Conservation (phyloP, 805 yeast genomes). For the Wickerhamiella qilinensis region DNA sequence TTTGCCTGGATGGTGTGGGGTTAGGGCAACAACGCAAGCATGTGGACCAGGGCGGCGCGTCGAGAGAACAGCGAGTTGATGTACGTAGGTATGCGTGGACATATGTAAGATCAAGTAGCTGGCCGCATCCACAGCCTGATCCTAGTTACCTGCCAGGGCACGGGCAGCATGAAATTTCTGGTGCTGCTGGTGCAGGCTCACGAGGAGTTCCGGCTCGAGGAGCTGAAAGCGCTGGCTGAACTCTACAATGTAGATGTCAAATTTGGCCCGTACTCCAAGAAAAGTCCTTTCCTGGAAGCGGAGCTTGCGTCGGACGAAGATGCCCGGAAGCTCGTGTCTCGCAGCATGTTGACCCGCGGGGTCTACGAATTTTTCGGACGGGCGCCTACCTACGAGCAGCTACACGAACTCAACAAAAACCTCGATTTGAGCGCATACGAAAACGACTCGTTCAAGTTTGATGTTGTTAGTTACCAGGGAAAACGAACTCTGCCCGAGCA, state of each 20-base stretch:
- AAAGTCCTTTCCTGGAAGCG: slow-evolving; percentile 54
- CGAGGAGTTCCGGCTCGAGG: slow-evolving; percentile 63
- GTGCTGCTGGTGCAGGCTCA: slow-evolving; percentile 79
- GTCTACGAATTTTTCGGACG: slow-evolving; percentile 78
- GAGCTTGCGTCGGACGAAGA: slow-evolving; percentile 47
- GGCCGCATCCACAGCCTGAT: too few relatives aligned
- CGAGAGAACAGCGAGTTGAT: too few relatives aligned
- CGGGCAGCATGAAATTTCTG: slow-evolving; percentile 33
- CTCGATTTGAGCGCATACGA: slow-evolving; percentile 26
- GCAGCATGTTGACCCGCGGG: slow-evolving; percentile 58
- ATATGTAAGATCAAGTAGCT: too few relatives aligned
- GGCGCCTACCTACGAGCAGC: slow-evolving; percentile 36
- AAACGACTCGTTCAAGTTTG: slow-evolving; percentile 56
- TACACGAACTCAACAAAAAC: slow-evolving; percentile 37
- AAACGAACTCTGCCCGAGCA: slow-evolving; percentile 36
- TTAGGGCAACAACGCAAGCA: too few relatives aligned
- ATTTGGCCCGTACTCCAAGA: slow-evolving; percentile 38
- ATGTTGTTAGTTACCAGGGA: slow-evolving; percentile 63
- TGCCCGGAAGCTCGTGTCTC: slow-evolving; percentile 44
- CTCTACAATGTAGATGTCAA: slow-evolving; percentile 41
- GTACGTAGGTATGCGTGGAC: too few relatives aligned
- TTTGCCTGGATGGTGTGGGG: too few relatives aligned
- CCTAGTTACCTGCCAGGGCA: too few relatives aligned
- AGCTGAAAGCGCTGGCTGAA: slow-evolving; percentile 70
- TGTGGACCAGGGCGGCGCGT: too few relatives aligned